Conservation (phyloP, 176 grass and related monocot genomes). For the Triticum turgidum region DNA sequence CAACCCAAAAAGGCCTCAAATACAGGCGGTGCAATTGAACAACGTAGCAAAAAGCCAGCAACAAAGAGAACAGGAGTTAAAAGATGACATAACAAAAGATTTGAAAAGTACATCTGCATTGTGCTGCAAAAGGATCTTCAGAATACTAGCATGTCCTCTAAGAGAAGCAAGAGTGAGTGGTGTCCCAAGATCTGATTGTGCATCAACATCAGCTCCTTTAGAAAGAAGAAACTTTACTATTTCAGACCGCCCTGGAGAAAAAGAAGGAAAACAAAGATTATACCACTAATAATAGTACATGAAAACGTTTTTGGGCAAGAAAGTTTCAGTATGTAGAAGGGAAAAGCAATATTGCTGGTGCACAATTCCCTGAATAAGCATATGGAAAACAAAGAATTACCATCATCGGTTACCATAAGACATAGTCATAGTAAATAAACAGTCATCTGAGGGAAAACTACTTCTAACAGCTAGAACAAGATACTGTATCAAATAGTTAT, state of each 20-base stretch:
- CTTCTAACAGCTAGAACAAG: not conserved
- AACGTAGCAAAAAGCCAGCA: not conserved
- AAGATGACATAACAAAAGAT: not conserved
- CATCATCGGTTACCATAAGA: not conserved
- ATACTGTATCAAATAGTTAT: not conserved
- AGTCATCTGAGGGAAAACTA: not conserved
- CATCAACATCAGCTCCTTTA: constrained; percentile 42
- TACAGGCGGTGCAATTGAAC: not conserved
- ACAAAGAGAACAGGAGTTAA: not conserved
- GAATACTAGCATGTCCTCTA: constrained; percentile 23
- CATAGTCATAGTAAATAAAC: not conserved
- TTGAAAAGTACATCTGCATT: constrained; percentile 6
- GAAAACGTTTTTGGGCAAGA: too few relatives aligned
- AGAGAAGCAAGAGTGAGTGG: constrained; percentile 27
- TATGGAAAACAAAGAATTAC: not conserved
- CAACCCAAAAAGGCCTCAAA: not conserved
- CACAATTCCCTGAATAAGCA: not conserved
- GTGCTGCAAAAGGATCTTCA: constrained; percentile 39
- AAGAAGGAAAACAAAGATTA: constrained; percentile 18
- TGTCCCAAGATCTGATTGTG: not conserved
- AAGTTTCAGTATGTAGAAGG: too few relatives aligned
- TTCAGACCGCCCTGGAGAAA: constrained; percentile 34
- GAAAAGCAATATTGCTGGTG: not conserved
- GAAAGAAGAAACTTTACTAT: constrained; percentile 37
- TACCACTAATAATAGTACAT: not conserved